Evolutionary conservation across 1,284 basidiomycete genomes (phyloP), one percentile per base, ranked within the genome.

Genomic region (Microstroma glucosiphilum): DNA sequence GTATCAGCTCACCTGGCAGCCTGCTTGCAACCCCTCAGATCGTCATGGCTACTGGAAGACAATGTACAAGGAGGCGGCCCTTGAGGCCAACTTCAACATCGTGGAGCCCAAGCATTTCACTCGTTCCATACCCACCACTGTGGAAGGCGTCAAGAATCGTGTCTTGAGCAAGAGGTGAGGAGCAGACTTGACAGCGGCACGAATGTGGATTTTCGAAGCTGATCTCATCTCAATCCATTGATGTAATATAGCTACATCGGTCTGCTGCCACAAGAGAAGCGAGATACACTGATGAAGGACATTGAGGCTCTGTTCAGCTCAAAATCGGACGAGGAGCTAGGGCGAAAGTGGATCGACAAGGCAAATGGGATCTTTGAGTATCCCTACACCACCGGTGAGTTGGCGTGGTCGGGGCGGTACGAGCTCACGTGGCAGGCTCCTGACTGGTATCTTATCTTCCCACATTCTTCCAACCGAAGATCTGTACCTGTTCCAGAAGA

Each of bases 321-420:
- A 23, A 63, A 59, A 4, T 49, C 60, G 0, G 73, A 77, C 37
- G 59, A 64, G 1, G 37, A 63, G 53, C 59, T 70, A 1, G 71
- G 69, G 1, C 61, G 72, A 21, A 63, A 59, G 23, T 76, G 75
- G 75, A 68, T 77, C 63, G 72, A 77, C 61, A 58, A 72, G 60
- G 58, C 65, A 23, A 59, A 68, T 26, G 71, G 74, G 19, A 53
- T 73, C 7, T 77, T 70, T 68, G 69, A 70, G 25, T 77, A 77
- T 41, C 57, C 58, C 9, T 60, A 60, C 23, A 17, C 23, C 15
- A 60, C 58, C 1, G 58, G 43, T 61, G 59, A 43, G 63, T 62
- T 0, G 62, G 59, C 8, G 57, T 57, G 40, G 60, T 58, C n/a
- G n/a, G n/a, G n/a, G n/a, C n/a, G n/a, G n/a, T n/a, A 61, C 54